Base-by-base conservation (phyloP, 2,329 filamentous ascomycete genomes). In the Calonectria hawksworthii region DNA sequence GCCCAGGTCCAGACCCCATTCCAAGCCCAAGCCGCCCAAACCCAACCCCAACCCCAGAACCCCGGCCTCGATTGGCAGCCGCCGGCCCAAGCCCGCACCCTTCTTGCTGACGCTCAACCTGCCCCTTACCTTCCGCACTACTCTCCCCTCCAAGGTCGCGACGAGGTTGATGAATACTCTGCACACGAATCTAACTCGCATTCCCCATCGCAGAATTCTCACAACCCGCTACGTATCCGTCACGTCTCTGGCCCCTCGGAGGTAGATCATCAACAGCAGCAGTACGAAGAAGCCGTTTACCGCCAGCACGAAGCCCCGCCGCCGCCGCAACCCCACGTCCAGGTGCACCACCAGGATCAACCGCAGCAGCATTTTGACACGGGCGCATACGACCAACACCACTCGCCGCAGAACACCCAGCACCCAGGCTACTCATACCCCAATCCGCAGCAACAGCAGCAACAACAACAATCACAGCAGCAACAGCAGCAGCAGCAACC, bases 111-210 rank as follows among this genome's bases (percentile, higher is more conserved):
- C 56, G 54, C 64, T 74, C 69, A 72, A 65, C 68, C 68, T 67
- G 73, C 85, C 64, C 85, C 86, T 54, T 82, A 87, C 69, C 83
- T 84, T 74, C 83, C 83, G 69, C 79, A 88, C 77, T 84, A 86
- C 54, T 89, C 89, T 54, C 87, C 88, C 52, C 84, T 87, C 64
- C 88, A 87, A 80, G 85, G 85, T 74, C 83, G 86, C 76, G 86
- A 86, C 79, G 87, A 86, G 74, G 80, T 83, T 74, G 83, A 86
- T 75, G 82, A 85, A 75, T 81, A 85, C 75, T 80, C 81, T 69
- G 77, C 82, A 74, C 79, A 84, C 76, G 83, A 82, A 78, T 84
- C 86, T 84, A 86, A 87, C 85, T 83, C 84, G 77, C 83, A 86
- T 68, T 77, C 83, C 69, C 82, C 82, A 71, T 81, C 80, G 76